Percentiles rank a stretch among this genome's conserved stretches.
These are phyloP conservation scores for Ormosia semicastrata DNA, from an alignment of 306 rosid species.

Conservation along the genomic window DNA sequence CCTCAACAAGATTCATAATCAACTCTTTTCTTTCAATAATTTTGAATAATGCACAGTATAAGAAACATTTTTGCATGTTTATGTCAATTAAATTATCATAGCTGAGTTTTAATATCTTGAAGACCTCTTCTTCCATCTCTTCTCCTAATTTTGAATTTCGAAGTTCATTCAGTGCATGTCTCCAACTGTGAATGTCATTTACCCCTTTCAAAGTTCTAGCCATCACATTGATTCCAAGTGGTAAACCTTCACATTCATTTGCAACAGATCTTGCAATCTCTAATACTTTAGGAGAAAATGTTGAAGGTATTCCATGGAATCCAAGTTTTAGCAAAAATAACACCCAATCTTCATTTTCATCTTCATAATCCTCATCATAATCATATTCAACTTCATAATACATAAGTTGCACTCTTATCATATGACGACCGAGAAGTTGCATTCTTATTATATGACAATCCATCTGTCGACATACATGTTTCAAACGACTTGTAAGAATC, in stretches of 20 bases:
- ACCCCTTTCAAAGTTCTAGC: background rate
- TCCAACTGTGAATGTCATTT: background rate
- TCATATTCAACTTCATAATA: no score
- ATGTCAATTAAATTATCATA: constrained; percentile 4
- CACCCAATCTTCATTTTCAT: background rate
- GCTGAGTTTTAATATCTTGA: constrained; percentile 20
- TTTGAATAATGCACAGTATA: constrained; percentile 9
- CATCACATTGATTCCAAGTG: background rate
- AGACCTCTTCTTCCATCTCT: constrained; percentile 27
- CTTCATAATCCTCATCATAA: no score
- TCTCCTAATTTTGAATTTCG: background rate
- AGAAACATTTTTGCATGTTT: constrained; percentile 12
- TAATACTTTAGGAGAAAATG: background rate
- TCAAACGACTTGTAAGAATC: constrained; percentile 17
- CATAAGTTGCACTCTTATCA: no score
- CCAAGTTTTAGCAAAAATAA: constrained; percentile 16
- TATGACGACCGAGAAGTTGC: background rate
- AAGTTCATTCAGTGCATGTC: background rate
- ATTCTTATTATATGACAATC: background rate
- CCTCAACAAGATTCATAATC: background rate
- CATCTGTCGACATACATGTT: constrained; percentile 5
- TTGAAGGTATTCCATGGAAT: background rate
- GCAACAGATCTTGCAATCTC: background rate
- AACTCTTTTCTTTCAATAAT: background rate
- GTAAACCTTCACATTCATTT: background rate